Evolutionary conservation across 2,329 filamentous ascomycete species (phyloP).

Genomic region (Fusarium hainanense): DNA sequence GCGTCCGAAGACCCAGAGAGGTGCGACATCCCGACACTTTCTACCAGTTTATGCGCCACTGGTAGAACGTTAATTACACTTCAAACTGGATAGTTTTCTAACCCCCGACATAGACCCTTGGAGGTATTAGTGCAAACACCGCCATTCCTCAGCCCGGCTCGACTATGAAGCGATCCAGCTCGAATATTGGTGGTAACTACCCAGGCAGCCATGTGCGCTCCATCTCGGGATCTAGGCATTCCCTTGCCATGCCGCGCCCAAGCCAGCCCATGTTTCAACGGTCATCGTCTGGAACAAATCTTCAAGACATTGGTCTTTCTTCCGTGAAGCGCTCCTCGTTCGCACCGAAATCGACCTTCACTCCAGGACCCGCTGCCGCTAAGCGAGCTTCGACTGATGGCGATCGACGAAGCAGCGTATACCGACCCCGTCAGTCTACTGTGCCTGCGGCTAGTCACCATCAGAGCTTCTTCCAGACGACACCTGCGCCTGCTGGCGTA

Average conservation of each 20-base stretch:
- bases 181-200: constrained; percentile 74
- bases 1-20: constrained; percentile 90
- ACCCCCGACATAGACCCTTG: constrained; percentile 76
- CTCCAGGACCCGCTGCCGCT: constrained; percentile 59
- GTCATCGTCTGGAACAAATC: constrained; percentile 83
- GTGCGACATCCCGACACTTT: constrained; percentile 56
- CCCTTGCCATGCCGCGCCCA: constrained; percentile 84
- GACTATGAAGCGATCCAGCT: constrained; percentile 92
- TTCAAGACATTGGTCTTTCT: constrained; percentile 82
- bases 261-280: constrained; percentile 89
- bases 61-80: not conserved
- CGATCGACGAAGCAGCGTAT: constrained; percentile 82
- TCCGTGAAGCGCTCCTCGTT: constrained; percentile 87
- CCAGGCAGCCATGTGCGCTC: constrained; percentile 80
- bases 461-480: constrained; percentile 95
- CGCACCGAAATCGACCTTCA: constrained; percentile 75
- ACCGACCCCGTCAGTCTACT: constrained; percentile 75
- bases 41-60: constrained; percentile 36
- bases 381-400: constrained; percentile 61
- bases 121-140: constrained; percentile 83
- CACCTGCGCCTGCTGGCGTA: constrained; percentile 81
- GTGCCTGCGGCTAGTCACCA: constrained; percentile 79
- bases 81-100: constrained; percentile 20
- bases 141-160: constrained; percentile 91
- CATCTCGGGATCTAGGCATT: constrained; percentile 84